Conservation (phyloP, 192 early-diverging fungal species). For the Coemansia umbellata region DNA sequence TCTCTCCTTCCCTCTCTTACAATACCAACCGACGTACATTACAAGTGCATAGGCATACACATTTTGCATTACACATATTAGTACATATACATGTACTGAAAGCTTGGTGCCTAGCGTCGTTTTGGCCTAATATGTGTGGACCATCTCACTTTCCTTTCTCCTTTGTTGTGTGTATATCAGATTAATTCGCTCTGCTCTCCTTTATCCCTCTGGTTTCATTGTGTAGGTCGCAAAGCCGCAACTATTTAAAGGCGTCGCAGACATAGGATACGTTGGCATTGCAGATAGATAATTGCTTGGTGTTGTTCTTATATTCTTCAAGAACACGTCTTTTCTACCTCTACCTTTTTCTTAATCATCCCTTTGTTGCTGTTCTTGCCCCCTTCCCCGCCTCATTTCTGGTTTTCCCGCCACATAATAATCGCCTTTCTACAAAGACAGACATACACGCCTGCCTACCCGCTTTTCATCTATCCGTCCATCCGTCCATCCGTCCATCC, state of each 20-base stretch:
- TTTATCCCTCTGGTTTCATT: background rate
- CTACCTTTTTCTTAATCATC: slow-evolving; percentile 1
- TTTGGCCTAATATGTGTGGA: background rate
- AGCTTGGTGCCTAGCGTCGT: background rate
- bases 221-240: slow-evolving; percentile 2
- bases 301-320: background rate
- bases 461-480: background rate
- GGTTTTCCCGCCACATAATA: slow-evolving; percentile 6
- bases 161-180: too few species aligned
- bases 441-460: background rate
- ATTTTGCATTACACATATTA: background rate
- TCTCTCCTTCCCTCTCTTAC: too few species aligned
- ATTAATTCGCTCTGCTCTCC: background rate
- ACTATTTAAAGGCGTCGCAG: background rate
- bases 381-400: slow-evolving; percentile 3
- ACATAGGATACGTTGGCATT: background rate
- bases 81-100: background rate
- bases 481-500: too few species aligned
- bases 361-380: background rate
- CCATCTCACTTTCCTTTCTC: background rate
- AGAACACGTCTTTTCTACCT: background rate
- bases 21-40: too few species aligned
- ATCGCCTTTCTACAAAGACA: slow-evolving; percentile 5
- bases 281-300: background rate
- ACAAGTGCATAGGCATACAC: background rate